phyloP scores from a whole-genome alignment of 1,139 yeast genomes.

The Arxiozyma bovina region DNA sequence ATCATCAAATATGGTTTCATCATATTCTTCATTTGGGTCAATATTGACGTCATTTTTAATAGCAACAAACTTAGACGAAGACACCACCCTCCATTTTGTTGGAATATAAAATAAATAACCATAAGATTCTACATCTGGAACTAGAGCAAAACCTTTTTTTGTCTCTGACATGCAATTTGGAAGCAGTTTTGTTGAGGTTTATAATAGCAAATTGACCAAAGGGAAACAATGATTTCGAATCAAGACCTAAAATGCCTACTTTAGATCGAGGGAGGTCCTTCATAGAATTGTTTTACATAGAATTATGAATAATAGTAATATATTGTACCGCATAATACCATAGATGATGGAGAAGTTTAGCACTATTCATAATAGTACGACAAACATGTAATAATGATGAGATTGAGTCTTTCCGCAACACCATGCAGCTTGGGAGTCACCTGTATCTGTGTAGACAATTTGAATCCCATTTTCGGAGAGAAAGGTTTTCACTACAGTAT shows the following conservation, averaged over 20 bases:
- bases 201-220: conserved; percentile 9
- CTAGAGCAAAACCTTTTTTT: conserved; percentile 4
- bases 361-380: conserved; percentile 6
- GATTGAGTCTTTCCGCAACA: conserved; percentile 12
- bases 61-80: background rate
- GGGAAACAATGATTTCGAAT: conserved; percentile 5
- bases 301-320: conserved; percentile 7
- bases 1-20: background rate
- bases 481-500: background rate
- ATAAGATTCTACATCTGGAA: conserved; percentile 4
- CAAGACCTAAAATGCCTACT: conserved; percentile 8
- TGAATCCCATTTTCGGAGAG: conserved; percentile 7
- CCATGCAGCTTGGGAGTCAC: conserved; percentile 10
- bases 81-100: background rate
- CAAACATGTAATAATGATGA: conserved; percentile 10
- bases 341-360: conserved; percentile 5
- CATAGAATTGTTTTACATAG: conserved; percentile 2
- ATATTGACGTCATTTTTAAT: background rate
- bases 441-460: conserved; percentile 5
- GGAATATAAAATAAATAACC: conserved; percentile 1
- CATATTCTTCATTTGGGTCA: background rate
- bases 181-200: background rate
- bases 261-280: conserved; percentile 7
- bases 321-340: conserved; percentile 11
- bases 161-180: conserved; percentile 4